Evolutionary conservation across 257 asterid genomes (phyloP), one percentile per base, ranked within the genome.

Genomic region (Solanum habrochaites): DNA sequence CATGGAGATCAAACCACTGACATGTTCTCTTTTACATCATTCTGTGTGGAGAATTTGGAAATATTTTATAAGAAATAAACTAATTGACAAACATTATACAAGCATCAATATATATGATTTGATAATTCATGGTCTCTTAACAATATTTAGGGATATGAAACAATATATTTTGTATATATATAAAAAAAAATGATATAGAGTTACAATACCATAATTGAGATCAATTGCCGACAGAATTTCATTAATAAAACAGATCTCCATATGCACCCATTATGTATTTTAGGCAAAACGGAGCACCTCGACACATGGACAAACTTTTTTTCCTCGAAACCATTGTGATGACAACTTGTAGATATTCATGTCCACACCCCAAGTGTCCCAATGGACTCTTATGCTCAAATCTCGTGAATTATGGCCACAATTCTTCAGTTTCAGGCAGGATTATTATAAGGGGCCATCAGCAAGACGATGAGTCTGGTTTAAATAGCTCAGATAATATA

Each of bases 281-380:
- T 4, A 8, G 21, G 58, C 2, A 74, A 74, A 40, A 75, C 56
- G 1, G 66, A 25, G n/a, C n/a, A n/a, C 82, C 62, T 45, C 60
- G 66, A 64, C 85, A 87, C 12, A 88, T 13, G 87, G 87, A n/a
- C 87, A 88, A 88, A 62, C 29, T 15, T 3, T 58, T 43, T 16
- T 75, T 75, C 45, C 37, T 10, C 9, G 32, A 1, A 88, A 49
- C 88, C 90, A 88, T 25, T 67, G 42, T 73, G 40, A 88, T 85
- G 86, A n/a, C 88, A 88, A 5, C 69, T 25, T 2, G 27, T 62
- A 40, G 90, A n/a, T 74, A 88, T 21, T 88, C 83, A 0, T 85
- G 90, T 32, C 82, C 40, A 8, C 90, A 85, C 16, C 4, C 4
- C 5, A 4, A 88, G 83, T 9, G 14, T 75, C 43, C 82, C 86